These are phyloP conservation scores for Leccinum boreale DNA, from an alignment of 768 basidiomycete genomes.

Conservation along the genomic window DNA sequence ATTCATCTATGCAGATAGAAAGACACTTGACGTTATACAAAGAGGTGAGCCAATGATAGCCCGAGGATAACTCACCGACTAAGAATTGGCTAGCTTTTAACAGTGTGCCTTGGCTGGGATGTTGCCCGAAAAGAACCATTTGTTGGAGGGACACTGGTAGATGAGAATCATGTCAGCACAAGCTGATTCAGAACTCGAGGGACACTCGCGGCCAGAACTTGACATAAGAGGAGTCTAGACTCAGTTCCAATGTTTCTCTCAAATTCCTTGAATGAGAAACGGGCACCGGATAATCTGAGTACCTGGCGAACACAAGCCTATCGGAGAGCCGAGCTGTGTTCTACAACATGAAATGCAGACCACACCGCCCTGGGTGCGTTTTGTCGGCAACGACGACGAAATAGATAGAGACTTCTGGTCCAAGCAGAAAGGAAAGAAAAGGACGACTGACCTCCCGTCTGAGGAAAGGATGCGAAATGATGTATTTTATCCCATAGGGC, in stretches of 20 bases:
- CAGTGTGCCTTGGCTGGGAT: slow-evolving; percentile 91
- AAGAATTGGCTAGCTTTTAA: slow-evolving; percentile 91
- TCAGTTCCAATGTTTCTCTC: not conserved
- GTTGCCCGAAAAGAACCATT: slow-evolving; percentile 97
- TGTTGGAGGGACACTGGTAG: slow-evolving; percentile 90
- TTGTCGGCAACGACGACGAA: not conserved
- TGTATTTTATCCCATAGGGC: slow-evolving; percentile 87
- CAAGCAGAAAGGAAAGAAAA: not conserved
- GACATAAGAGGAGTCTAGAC: no score
- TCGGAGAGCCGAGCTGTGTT: not conserved
- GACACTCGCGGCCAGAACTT: not conserved
- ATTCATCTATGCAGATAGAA: slow-evolving; percentile 58
- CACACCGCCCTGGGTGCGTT: not conserved
- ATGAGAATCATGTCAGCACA: slow-evolving; percentile 7
- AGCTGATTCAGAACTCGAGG: not conserved
- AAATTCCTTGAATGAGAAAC: not conserved
- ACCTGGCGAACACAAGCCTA: not conserved
- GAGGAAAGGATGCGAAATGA: slow-evolving; percentile 88
- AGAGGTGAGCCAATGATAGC: not conserved
- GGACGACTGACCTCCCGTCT: slow-evolving; percentile 72
- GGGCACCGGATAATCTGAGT: not conserved
- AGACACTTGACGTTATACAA: not conserved
- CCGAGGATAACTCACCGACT: slow-evolving; percentile 46
- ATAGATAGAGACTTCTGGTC: not conserved
- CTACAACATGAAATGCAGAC: not conserved